phyloP scores from a whole-genome alignment of 176 grass and related monocot genomes.

The Hyparrhenia diplandra region DNA sequence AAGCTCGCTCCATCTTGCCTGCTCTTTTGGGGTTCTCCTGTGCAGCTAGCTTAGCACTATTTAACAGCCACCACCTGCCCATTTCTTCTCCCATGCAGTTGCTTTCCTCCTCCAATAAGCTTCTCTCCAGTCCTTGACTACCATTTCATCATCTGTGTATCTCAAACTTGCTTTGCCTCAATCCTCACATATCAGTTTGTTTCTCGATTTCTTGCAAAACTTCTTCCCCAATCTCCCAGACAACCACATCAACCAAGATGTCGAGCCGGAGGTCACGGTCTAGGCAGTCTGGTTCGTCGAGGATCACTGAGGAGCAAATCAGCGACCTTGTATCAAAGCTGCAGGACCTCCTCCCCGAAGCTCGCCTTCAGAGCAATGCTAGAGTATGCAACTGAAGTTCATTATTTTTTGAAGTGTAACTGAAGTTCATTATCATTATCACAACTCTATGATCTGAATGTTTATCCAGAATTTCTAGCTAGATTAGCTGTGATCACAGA shows the following conservation, averaged over 20 bases:
- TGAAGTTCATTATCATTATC: not conserved
- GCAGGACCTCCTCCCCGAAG: constrained; percentile 75
- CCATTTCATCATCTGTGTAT: constrained; percentile 33
- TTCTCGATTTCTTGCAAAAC: constrained; percentile 22
- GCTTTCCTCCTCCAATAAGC: constrained; percentile 41
- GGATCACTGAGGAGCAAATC: constrained; percentile 95
- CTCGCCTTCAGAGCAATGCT: constrained; percentile 52
- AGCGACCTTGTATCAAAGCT: constrained; percentile 83
- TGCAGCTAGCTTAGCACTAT: constrained; percentile 42
- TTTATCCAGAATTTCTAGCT: constrained; percentile 5
- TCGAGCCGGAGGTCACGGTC: constrained; percentile 74
- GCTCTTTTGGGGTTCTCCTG: constrained; percentile 22
- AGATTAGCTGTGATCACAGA: not conserved
- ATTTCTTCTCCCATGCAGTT: constrained; percentile 62
- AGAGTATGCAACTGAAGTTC: constrained; percentile 50
- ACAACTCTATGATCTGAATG: constrained; percentile 3
- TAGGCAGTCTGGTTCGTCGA: constrained; percentile 62
- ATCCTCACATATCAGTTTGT: constrained; percentile 3
- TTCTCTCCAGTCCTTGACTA: constrained; percentile 21
- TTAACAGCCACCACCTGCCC: constrained; percentile 53
- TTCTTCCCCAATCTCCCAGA: not conserved
- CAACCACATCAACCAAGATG: constrained; percentile 37
- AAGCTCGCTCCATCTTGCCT: constrained; percentile 27
- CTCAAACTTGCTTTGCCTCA: constrained; percentile 23
- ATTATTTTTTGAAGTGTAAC: no score